Evolutionary conservation across 352 stramenopile genomes (phyloP), one percentile per base, ranked within the genome.

Genomic region (Phytopythium chamaehyphon): DNA sequence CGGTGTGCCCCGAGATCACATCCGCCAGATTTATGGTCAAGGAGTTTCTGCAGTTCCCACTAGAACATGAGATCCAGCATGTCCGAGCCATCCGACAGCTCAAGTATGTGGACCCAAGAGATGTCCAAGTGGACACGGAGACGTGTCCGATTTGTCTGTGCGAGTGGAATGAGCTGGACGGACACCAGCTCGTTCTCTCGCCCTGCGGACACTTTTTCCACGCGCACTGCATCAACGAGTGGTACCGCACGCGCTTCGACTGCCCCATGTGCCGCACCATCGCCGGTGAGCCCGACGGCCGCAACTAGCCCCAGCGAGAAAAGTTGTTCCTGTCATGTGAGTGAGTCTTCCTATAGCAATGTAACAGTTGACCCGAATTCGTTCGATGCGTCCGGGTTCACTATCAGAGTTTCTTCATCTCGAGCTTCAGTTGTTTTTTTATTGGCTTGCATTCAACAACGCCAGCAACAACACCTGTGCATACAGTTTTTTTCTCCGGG

Each of bases 161-260:
- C 37, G 83, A 93, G 61, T 93, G 83, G 83, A 66, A 71, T 36
- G 83, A 91, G 52, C 64, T 93, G 11, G 83, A 93, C 58, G 83
- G 83, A 31, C 90, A 93, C 59, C 70, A 79, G 51, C 77, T 91
- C 46, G 79, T 90, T 49, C 72, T 90, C 15, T 87, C 83, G 23
- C 75, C 78, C 1, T 93, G 83, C 49, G 81, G 83, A 37, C 83
- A 93, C 55, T 93, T 90, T 47, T 93, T 93, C 64, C 83, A 93
- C 57, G 83, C 90, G 51, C 77, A 91, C 60, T 93, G 83, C 67
- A 93, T 93, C 43, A 93, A 90, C 53, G 83, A 93, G 60, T 93
- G 83, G 83, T 93, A 93, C 64, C 76, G 78, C 40, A 93, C 83
- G 47, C 76, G 83, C 51, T 93, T 93, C 23, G 83, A 93, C 62